Percentiles rank a stretch among this genome's conserved stretches.
These are phyloP conservation scores for Isabelozyma rhagii DNA, from an alignment of 805 yeast species.

Conservation along the genomic window DNA sequence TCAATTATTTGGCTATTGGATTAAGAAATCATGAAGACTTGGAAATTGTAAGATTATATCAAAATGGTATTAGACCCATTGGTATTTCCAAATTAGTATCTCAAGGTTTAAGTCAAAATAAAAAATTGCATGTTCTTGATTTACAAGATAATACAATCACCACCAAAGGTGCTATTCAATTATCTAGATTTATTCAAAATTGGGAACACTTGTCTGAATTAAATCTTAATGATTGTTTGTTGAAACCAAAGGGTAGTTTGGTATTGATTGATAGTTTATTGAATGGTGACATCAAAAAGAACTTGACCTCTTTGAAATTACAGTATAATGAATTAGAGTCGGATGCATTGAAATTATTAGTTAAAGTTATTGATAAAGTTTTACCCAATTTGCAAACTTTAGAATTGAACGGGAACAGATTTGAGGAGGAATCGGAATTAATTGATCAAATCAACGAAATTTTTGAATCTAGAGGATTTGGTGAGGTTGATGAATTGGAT, in stretches of 20 bases:
- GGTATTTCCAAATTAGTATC: conserved; percentile 76
- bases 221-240: conserved; percentile 83
- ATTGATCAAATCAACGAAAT: conserved; percentile 57
- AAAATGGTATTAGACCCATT: conserved; percentile 94
- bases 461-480: conserved; percentile 71
- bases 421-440: conserved; percentile 80
- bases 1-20: conserved; percentile 80
- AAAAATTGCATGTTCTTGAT: conserved; percentile 66
- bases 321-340: conserved; percentile 87
- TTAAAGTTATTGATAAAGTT: conserved; percentile 47
- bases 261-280: conserved; percentile 47
- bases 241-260: conserved; percentile 75
- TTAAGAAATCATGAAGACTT: conserved; percentile 75
- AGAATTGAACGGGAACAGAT: conserved; percentile 91
- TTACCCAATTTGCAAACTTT: conserved; percentile 61
- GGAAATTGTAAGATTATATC: conserved; percentile 77
- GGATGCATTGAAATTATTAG: conserved; percentile 58
- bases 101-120: conserved; percentile 66
- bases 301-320: conserved; percentile 60
- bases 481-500: conserved; percentile 88
- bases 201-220: conserved; percentile 77
- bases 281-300: conserved; percentile 28
- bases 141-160: conserved; percentile 96
- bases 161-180: conserved; percentile 54
- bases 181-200: conserved; percentile 41